phyloP scores from a whole-genome alignment of 2,329 filamentous ascomycete species.

The Colletotrichum scovillei region DNA sequence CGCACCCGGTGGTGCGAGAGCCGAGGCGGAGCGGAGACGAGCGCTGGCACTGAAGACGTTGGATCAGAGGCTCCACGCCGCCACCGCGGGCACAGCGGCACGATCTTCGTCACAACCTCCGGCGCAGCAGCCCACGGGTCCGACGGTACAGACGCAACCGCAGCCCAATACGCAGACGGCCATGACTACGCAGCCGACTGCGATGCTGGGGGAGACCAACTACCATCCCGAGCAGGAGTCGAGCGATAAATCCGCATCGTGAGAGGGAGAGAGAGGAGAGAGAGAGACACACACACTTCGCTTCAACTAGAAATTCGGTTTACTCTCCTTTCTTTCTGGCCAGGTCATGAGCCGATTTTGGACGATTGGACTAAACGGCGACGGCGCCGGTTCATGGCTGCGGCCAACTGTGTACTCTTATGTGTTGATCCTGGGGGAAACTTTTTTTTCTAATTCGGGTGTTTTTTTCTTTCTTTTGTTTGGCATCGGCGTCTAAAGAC shows the following conservation, averaged over 20 bases:
- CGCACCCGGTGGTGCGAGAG: constrained; percentile 77
- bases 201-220: constrained; percentile 75
- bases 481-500: constrained; percentile 34
- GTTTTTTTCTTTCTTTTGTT: not conserved
- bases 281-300: not conserved
- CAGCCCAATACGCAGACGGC: constrained; percentile 66
- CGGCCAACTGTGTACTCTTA: constrained; percentile 23
- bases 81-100: constrained; percentile 65
- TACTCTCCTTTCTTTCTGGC: not conserved
- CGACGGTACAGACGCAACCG: constrained; percentile 68
- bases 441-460: not conserved
- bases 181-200: constrained; percentile 65
- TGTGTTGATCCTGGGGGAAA: constrained; percentile 7
- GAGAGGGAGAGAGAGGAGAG: constrained; percentile 36
- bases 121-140: constrained; percentile 55
- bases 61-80: constrained; percentile 91
- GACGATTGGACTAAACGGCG: constrained; percentile 4
- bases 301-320: constrained; percentile 6
- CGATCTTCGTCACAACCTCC: constrained; percentile 52
- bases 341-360: not conserved
- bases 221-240: constrained; percentile 74
- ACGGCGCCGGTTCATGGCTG: not conserved
- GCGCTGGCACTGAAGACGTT: constrained; percentile 91
- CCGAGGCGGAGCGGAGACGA: constrained; percentile 90
- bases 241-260: constrained; percentile 44